These are phyloP conservation scores for Lithospermum erythrorhizon DNA, from an alignment of 257 asterid genomes.

Conservation along the genomic window DNA sequence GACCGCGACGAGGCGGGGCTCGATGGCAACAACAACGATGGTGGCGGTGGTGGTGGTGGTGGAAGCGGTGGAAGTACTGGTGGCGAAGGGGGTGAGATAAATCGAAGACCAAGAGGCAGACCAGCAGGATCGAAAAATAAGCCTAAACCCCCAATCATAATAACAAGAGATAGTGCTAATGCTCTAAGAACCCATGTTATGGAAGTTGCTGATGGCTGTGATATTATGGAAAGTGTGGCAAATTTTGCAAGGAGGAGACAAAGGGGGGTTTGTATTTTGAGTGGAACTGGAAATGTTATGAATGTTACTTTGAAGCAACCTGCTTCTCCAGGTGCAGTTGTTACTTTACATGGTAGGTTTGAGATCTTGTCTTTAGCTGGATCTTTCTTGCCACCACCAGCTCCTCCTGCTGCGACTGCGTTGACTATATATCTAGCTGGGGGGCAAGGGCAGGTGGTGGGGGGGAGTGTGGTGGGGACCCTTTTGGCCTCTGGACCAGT, in stretches of 20 bases:
- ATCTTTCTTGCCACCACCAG: conserved; percentile 87
- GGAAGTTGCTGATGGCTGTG: conserved; percentile 80
- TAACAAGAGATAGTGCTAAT: conserved; percentile 81
- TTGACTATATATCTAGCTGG: conserved; percentile 74
- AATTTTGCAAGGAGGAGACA: conserved; percentile 71
- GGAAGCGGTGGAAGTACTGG: conserved; percentile 10
- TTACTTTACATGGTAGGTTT: conserved; percentile 72
- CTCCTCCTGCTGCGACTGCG: conserved; percentile 63
- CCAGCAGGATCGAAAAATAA: conserved; percentile 92
- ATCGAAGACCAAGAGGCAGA: conserved; percentile 64
- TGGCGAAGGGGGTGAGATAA: conserved; percentile 33
- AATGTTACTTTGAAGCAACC: conserved; percentile 80
- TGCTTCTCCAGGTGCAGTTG: conserved; percentile 62
- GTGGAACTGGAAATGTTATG: conserved; percentile 68
- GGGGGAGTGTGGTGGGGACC: conserved; percentile 81
- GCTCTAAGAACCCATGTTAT: conserved; percentile 90
- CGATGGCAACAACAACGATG: conserved; percentile 8
- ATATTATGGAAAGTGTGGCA: conserved; percentile 62
- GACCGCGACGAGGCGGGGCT: conserved; percentile 34
- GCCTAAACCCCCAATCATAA: conserved; percentile 81
- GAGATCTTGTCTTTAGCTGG: conserved; percentile 78
- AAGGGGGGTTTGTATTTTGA: conserved; percentile 81
- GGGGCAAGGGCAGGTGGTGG: conserved; percentile 93
- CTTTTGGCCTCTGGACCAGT: conserved; percentile 81
- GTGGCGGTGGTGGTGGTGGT: conserved; percentile 8